These are phyloP conservation scores for Mucor plumbeus DNA, from an alignment of 371 early-diverging fungal genomes.

Conservation along the genomic window DNA sequence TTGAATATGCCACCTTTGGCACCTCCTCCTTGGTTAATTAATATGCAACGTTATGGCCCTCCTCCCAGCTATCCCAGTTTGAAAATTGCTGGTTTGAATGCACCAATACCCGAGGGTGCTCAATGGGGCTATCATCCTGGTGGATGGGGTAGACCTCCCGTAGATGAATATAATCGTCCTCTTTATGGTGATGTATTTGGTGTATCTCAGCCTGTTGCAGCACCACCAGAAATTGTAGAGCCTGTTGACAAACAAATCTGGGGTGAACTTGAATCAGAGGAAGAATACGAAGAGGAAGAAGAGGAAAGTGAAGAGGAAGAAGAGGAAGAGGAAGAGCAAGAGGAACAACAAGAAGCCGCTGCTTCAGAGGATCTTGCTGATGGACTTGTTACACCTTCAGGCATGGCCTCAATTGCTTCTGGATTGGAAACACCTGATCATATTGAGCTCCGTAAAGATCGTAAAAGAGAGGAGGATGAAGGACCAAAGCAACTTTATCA, in stretches of 20 bases:
- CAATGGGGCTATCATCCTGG: slow-evolving; percentile 99
- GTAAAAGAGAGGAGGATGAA: slow-evolving; percentile 56
- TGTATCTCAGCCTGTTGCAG: slow-evolving; percentile 45
- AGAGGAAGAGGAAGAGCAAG: slow-evolving; percentile 59
- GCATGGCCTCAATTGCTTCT: slow-evolving; percentile 76
- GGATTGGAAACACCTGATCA: slow-evolving; percentile 94
- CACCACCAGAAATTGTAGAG: slow-evolving; percentile 60
- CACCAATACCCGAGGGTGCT: slow-evolving; percentile 98
- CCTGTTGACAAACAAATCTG: slow-evolving; percentile 77
- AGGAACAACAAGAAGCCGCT: slow-evolving; percentile 43
- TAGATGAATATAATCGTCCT: slow-evolving; percentile 94
- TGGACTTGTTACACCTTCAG: slow-evolving; percentile 90
- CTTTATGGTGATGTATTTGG: slow-evolving; percentile 98
- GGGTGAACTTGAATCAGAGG: slow-evolving; percentile 84
- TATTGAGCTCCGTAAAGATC: slow-evolving; percentile 90
- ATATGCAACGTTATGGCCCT: slow-evolving; percentile 98
- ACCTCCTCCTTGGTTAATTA: slow-evolving; percentile 98
- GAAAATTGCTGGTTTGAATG: slow-evolving; percentile 95
- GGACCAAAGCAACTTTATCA: slow-evolving; percentile 84
- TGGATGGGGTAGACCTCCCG: slow-evolving; percentile 98
- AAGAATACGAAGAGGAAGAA: slow-evolving; percentile 66
- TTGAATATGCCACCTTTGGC: slow-evolving; percentile 90
- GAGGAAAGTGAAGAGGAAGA: slow-evolving; percentile 71
- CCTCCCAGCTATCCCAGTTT: slow-evolving; percentile 96
- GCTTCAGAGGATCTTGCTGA: slow-evolving; percentile 54